Base-by-base conservation (phyloP, 768 basidiomycete species). In the Psilocybe cyanescens region DNA sequence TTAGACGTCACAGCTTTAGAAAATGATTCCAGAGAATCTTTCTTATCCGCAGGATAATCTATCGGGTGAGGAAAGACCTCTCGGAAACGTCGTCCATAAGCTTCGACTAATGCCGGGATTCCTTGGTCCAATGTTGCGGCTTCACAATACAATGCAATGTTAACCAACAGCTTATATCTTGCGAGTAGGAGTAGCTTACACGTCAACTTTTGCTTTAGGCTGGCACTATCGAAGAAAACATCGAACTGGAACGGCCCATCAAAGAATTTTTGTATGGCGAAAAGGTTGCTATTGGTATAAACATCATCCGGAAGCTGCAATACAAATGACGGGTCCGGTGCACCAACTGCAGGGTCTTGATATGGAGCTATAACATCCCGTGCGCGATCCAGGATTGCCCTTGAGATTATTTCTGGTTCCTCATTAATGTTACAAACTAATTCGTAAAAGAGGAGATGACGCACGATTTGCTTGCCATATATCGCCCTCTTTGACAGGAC, bases 1-100 rank as follows among this genome's bases (percentile, higher is more conserved):
- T 95, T 98, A 1, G 96, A 90, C 0, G 95, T 97, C 59, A 97
- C 86, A 4, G 88, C 89, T 69, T 92, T 90, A 1, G 95, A 97
- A 72, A 98, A 98, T 0, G 78, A 78, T 56, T 86, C 78, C 17
- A 95, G 75, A 1, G 78, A 75, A 29, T 79, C 74, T 45, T 78
- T 76, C 31, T 82, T 81, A 12, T 85, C 79, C 1, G 75, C 75
- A 17, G 77, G 71, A 65, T 82, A 86, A 55, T 86, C 82, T 1
- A 81, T 67, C 4, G 89, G 85, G 41, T 88, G 79, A 8, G 94
- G 92, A 70, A 98, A 92, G 3, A 82, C 78, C 1, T 77, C 65
- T 49, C 82, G 81, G 74, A 98, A 98, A 17, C 88, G 89, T 50
- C 81, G 69, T 57, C 81, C 78, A 65, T 89, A 97, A 0, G 83